Evolutionary conservation across 345 rosid genomes (phyloP).

Genomic region (Euphorbia tirucalli): DNA sequence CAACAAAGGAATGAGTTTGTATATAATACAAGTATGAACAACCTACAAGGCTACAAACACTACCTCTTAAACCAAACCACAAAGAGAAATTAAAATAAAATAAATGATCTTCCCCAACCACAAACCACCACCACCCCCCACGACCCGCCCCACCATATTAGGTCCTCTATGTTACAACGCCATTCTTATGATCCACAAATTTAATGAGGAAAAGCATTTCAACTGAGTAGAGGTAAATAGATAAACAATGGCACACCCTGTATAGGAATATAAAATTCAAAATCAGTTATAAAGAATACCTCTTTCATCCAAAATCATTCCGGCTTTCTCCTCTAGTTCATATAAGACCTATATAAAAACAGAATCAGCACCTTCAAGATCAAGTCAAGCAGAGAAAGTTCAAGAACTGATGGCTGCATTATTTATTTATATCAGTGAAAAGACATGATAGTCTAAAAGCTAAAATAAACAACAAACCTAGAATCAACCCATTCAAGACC

Average conservation of each 20-base stretch:
- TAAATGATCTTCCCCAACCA: not conserved
- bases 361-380: not conserved
- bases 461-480: too few relatives aligned
- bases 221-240: not conserved
- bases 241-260: not conserved
- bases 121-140: too few relatives aligned
- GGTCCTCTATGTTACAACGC: not conserved
- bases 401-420: not conserved
- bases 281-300: slow-evolving; percentile 33
- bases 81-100: not conserved
- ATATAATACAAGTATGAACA: not conserved
- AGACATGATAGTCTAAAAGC: too few relatives aligned
- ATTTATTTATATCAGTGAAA: not conserved
- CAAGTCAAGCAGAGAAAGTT: not conserved
- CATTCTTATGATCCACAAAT: not conserved
- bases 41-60: not conserved
- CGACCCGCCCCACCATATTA: not conserved
- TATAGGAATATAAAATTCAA: not conserved
- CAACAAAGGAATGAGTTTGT: not conserved
- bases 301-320: slow-evolving; percentile 85
- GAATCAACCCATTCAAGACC: too few relatives aligned
- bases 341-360: slow-evolving; percentile 64
- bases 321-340: slow-evolving; percentile 94
- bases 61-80: not conserved
- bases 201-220: not conserved